These are phyloP conservation scores for Misopates orontium DNA, from an alignment of 257 asterid genomes.

Conservation along the genomic window DNA sequence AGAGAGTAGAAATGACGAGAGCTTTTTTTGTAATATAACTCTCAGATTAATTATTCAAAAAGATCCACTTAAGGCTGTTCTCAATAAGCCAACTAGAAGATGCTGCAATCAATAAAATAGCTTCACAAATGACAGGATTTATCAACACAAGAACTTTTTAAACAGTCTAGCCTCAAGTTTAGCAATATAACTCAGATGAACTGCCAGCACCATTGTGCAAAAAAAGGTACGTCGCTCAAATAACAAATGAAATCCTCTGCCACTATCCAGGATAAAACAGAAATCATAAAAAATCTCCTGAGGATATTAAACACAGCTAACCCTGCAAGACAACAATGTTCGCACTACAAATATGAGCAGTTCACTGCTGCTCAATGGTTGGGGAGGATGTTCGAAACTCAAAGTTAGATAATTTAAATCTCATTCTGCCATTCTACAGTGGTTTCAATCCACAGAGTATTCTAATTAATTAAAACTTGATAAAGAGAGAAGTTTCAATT, in stretches of 20 bases:
- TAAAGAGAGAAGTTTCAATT: neutral
- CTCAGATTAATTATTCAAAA: neutral
- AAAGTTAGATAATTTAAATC: no score
- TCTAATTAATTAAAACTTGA: conserved; percentile 4
- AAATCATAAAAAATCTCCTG: no score
- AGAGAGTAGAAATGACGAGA: neutral
- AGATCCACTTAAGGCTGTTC: no score
- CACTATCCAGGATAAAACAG: no score
- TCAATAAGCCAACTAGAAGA: neutral
- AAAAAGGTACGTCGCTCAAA: neutral
- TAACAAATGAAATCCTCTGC: no score
- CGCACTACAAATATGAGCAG: no score
- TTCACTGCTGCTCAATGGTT: no score
- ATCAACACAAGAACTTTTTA: neutral
- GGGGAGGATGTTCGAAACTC: no score
- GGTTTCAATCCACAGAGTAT: neutral
- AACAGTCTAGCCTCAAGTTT: neutral
- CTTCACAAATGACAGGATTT: neutral
- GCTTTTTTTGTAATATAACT: neutral
- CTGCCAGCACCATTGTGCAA: neutral
- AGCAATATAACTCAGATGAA: neutral
- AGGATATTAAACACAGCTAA: no score
- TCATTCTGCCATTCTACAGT: neutral
- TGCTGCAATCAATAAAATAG: neutral
- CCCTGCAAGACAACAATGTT: no score